Percentiles rank a stretch among this genome's conserved stretches.
Evolutionary conservation across 2,329 filamentous ascomycete species (phyloP).

Genomic region (Fusarium humuli): DNA sequence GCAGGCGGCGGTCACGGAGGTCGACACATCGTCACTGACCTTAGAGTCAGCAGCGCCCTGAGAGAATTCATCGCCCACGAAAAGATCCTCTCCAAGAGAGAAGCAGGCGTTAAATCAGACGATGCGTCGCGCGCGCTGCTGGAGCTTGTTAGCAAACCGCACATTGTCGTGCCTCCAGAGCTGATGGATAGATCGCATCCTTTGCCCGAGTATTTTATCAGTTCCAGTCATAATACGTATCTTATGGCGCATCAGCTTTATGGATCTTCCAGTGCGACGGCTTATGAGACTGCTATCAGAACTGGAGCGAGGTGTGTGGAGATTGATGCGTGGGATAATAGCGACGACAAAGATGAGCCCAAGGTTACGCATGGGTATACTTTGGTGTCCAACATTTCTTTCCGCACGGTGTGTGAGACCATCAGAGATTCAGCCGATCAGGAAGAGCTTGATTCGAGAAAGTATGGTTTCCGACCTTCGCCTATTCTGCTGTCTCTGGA

Average conservation of each 20-base stretch:
- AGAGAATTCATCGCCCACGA: constrained; percentile 67
- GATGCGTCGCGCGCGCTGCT: constrained; percentile 60
- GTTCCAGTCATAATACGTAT: constrained; percentile 80
- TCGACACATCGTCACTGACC: constrained; percentile 62
- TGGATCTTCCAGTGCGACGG: constrained; percentile 70
- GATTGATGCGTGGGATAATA: constrained; percentile 78
- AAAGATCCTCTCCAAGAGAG: constrained; percentile 60
- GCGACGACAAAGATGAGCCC: constrained; percentile 69
- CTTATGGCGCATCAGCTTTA: constrained; percentile 76
- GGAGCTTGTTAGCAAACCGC: constrained; percentile 65
- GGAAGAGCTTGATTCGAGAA: constrained; percentile 60
- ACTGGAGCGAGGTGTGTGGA: constrained; percentile 77
- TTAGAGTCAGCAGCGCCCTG: constrained; percentile 70
- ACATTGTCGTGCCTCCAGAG: constrained; percentile 66
- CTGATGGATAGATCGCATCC: constrained; percentile 69
- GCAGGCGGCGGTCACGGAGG: constrained; percentile 70
- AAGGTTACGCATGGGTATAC: constrained; percentile 79
- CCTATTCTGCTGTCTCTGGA: constrained; percentile 75
- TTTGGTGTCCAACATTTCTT: constrained; percentile 72
- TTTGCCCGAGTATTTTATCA: constrained; percentile 77
- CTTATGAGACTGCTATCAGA: constrained; percentile 71
- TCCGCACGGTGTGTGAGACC: constrained; percentile 73
- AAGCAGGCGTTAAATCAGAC: constrained; percentile 58
- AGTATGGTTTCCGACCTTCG: constrained; percentile 58
- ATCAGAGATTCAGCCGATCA: constrained; percentile 72